A percentile compares a stretch with the other conserved stretches of the same genome.
Conservation (phyloP, 345 rosid genomes). For the Lenwebbia sp. region DNA sequence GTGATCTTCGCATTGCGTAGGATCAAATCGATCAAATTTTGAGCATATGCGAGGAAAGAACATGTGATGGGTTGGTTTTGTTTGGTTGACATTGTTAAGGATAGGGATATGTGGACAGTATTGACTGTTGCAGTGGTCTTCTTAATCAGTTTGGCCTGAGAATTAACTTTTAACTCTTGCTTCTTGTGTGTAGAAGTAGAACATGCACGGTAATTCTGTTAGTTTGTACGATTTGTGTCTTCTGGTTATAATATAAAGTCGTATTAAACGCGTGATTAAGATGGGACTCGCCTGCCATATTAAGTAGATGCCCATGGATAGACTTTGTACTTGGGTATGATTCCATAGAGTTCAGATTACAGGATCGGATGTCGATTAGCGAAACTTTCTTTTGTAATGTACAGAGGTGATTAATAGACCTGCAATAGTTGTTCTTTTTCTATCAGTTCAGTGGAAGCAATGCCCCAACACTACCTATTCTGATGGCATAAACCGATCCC, state of each 20-base stretch:
- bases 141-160: background rate
- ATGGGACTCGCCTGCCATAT: background rate
- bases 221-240: background rate
- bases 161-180: background rate
- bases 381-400: background rate
- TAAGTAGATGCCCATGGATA: background rate
- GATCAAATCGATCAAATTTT: background rate
- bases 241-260: background rate
- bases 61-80: background rate
- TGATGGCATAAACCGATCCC: too few relatives aligned
- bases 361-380: background rate
- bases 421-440: background rate
- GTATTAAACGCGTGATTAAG: accelerated
- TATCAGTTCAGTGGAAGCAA: background rate
- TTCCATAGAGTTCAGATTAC: background rate
- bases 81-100: background rate
- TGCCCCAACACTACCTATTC: background rate
- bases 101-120: background rate
- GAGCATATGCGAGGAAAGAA: background rate
- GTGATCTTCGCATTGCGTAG: background rate
- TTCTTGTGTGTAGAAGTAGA: background rate
- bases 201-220: background rate
- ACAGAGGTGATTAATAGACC: background rate
- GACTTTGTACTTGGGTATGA: background rate
- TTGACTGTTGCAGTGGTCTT: background rate